These are phyloP conservation scores for Dactylorhiza incarnata DNA, from an alignment of 106 monocot species.

Conservation along the genomic window DNA sequence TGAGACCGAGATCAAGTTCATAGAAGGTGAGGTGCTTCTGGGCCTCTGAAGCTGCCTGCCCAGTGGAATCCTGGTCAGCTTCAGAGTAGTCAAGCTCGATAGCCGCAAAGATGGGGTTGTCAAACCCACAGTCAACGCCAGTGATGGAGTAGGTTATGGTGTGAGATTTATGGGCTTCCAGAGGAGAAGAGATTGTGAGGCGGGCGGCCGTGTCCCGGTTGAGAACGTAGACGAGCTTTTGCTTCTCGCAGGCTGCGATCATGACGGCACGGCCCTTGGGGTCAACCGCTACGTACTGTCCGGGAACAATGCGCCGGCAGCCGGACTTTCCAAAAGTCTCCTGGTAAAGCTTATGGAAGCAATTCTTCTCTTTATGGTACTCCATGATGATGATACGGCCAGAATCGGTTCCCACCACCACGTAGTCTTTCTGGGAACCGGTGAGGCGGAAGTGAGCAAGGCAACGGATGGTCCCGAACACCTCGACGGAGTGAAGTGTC, in stretches of 20 bases:
- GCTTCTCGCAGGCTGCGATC: slow-evolving; percentile 97
- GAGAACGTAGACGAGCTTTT: slow-evolving; percentile 97
- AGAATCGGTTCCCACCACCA: slow-evolving; percentile 94
- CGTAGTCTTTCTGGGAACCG: slow-evolving; percentile 87
- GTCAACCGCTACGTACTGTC: slow-evolving; percentile 86
- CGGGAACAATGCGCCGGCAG: slow-evolving; percentile 93
- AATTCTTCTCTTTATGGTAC: slow-evolving; percentile 53
- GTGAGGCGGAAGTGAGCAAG: slow-evolving; percentile 96
- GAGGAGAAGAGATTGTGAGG: slow-evolving; percentile 89
- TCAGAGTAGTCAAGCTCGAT: slow-evolving; percentile 96
- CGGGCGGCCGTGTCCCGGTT: slow-evolving; percentile 83
- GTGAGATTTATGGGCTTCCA: slow-evolving; percentile 94
- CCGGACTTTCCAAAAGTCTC: slow-evolving; percentile 99
- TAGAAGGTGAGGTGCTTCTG: slow-evolving; percentile 98
- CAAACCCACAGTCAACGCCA: slow-evolving; percentile 92
- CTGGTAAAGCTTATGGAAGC: slow-evolving; percentile 90
- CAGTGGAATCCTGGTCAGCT: slow-evolving; percentile 80
- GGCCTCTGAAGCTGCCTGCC: slow-evolving; percentile 73
- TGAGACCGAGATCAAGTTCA: slow-evolving; percentile 94
- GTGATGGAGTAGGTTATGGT: slow-evolving; percentile 60
- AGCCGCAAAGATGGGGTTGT: slow-evolving; percentile 90
- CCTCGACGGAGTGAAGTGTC: slow-evolving; percentile 89
- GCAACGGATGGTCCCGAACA: slow-evolving; percentile 82
- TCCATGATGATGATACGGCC: slow-evolving; percentile 96
- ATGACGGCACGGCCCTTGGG: slow-evolving; percentile 95